Percentiles rank a stretch among this genome's conserved stretches.
Conservation (phyloP, 2,329 filamentous ascomycete species). For the Pleoardoris graminearum region DNA sequence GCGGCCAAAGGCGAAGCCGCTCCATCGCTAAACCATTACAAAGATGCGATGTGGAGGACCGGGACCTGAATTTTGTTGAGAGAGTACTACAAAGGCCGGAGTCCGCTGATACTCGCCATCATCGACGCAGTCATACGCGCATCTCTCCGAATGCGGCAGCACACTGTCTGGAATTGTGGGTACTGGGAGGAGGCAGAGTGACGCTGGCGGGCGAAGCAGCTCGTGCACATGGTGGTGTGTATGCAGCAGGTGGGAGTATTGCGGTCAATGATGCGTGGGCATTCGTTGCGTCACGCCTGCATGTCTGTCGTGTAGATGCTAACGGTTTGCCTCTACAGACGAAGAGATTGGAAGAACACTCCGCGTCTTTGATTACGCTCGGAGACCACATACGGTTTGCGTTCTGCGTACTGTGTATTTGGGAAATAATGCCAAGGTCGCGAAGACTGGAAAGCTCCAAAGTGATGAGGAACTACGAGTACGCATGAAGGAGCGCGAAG, state of each 20-base stretch:
- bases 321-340: background rate
- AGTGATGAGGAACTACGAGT: background rate
- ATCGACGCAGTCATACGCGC: constrained; percentile 35
- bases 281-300: constrained; percentile 26
- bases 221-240: constrained; percentile 46
- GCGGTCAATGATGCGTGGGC: constrained; percentile 48
- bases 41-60: constrained; percentile 30
- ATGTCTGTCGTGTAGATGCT: constrained; percentile 11
- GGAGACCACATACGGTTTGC: constrained; percentile 42
- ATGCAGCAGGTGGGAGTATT: constrained; percentile 46
- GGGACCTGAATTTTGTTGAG: constrained; percentile 29
- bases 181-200: constrained; percentile 33
- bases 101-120: constrained; percentile 41
- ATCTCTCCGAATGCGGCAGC: constrained; percentile 42
- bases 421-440: constrained; percentile 22
- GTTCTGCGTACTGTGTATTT: constrained; percentile 28
- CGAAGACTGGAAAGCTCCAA: constrained; percentile 20
- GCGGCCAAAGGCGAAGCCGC: too few relatives aligned
- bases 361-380: constrained; percentile 39
- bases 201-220: constrained; percentile 46
- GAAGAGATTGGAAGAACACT: constrained; percentile 22
- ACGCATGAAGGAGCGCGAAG: background rate
- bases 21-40: too few relatives aligned
- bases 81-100: constrained; percentile 41
- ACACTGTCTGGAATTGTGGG: constrained; percentile 33